Conservation (phyloP, 2,329 filamentous ascomycete genomes). For the Aspergillus pseudotamarii region DNA sequence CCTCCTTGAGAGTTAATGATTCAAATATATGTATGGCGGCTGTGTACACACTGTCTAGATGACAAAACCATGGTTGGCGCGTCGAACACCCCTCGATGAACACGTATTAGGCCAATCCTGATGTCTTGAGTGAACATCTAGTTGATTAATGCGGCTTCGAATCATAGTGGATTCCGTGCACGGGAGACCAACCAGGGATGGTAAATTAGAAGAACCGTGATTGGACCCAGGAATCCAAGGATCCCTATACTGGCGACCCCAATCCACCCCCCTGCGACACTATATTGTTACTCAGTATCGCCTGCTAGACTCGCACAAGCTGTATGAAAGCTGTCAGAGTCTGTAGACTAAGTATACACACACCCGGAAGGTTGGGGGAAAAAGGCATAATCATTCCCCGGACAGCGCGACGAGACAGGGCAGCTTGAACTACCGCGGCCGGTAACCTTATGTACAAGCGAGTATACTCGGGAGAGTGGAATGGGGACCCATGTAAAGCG, state of each 20-base stretch:
- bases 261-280: not conserved
- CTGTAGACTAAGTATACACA: not conserved
- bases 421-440: not conserved
- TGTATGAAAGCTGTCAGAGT: not conserved
- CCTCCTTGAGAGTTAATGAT: conserved; percentile 1
- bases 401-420: not conserved
- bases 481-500: not conserved
- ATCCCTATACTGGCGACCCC: not conserved
- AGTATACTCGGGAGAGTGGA: conserved; percentile 4
- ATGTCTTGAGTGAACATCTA: not conserved
- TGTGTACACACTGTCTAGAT: conserved; percentile 5
- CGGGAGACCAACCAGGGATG: not conserved
- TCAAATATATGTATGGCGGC: conserved; percentile 3
- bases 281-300: not conserved
- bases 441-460: conserved; percentile 15
- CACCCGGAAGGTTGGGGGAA: not conserved
- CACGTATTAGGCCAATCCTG: not conserved
- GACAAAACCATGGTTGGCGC: not conserved
- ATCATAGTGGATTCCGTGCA: not conserved
- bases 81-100: not conserved
- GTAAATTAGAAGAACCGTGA: not conserved
- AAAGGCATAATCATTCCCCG: not conserved
- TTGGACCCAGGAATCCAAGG: not conserved
- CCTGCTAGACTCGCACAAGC: not conserved
- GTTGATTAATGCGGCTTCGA: not conserved